phyloP scores from a whole-genome alignment of 768 basidiomycete genomes.

The Kwoniella heveanensis region DNA sequence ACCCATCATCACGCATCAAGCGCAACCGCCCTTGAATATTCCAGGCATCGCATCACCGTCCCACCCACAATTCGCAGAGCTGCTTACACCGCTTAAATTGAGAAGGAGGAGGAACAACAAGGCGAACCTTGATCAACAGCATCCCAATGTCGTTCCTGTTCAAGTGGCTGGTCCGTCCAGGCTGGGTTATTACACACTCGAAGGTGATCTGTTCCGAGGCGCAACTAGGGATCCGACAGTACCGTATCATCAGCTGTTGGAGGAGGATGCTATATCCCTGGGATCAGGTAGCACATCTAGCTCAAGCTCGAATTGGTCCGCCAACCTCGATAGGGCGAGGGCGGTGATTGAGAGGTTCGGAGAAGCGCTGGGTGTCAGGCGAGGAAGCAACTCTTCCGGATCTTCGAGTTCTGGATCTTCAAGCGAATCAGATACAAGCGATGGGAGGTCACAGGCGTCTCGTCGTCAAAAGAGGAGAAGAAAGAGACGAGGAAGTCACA shows the following conservation, averaged over 20 bases:
- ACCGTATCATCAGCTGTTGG: constrained; percentile 14
- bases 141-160: constrained; percentile 22
- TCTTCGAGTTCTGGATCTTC: constrained; percentile 22
- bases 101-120: constrained; percentile 29
- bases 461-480: constrained; percentile 10
- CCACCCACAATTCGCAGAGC: constrained; percentile 49
- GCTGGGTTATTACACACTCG: constrained; percentile 38
- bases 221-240: constrained; percentile 38
- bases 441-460: constrained; percentile 10
- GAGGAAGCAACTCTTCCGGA: constrained; percentile 41
- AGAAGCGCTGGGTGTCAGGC: constrained; percentile 48
- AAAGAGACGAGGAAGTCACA: constrained; percentile 21
- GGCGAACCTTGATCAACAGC: neutral
- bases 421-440: constrained; percentile 13
- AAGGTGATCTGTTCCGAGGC: constrained; percentile 48
- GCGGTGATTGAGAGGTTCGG: constrained; percentile 48
- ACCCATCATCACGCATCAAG: constrained; percentile 27
- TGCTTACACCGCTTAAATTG: constrained; percentile 46
- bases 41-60: constrained; percentile 3
- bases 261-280: constrained; percentile 46
- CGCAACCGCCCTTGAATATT: constrained; percentile 2
- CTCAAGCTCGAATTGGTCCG: constrained; percentile 38
- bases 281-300: constrained; percentile 34
- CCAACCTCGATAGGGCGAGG: constrained; percentile 48
- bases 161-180: constrained; percentile 35